Conservation (phyloP, 2,329 filamentous ascomycete genomes). For the Fusarium longipes region DNA sequence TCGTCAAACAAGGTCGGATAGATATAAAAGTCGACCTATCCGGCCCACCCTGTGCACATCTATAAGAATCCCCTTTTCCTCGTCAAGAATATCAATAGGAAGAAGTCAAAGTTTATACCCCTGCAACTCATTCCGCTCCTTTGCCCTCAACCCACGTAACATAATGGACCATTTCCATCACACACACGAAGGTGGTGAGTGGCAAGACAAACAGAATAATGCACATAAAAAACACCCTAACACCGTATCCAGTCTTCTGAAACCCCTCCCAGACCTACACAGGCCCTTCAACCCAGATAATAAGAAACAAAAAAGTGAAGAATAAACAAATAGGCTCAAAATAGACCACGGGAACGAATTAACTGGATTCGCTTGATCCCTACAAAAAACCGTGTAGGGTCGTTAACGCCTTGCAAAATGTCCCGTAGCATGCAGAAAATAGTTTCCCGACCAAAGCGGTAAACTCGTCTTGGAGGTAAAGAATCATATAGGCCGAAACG, state of each 20-base stretch:
- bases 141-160: background rate
- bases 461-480: slow-evolving; percentile 17
- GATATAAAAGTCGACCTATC: slow-evolving; percentile 1
- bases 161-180: slow-evolving; percentile 7
- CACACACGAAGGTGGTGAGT: background rate
- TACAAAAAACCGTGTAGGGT: background rate
- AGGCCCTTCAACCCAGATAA: slow-evolving; percentile 2
- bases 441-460: slow-evolving; percentile 20
- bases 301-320: background rate
- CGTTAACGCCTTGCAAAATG: slow-evolving; percentile 1
- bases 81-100: background rate
- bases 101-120: slow-evolving; percentile 18
- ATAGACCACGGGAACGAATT: slow-evolving; percentile 13
- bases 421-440: slow-evolving; percentile 26
- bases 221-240: slow-evolving; percentile 22
- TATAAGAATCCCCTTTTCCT: slow-evolving; percentile 1
- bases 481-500: slow-evolving; percentile 3
- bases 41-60: background rate
- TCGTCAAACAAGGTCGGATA: slow-evolving; percentile 3
- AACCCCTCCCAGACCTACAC: background rate
- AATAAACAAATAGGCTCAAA: slow-evolving; percentile 9
- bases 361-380: background rate
- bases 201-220: slow-evolving; percentile 10
- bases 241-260: slow-evolving; percentile 31
- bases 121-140: background rate